Evolutionary conservation across 257 asterid genomes (phyloP).

Genomic region (Henckelia pumila): DNA sequence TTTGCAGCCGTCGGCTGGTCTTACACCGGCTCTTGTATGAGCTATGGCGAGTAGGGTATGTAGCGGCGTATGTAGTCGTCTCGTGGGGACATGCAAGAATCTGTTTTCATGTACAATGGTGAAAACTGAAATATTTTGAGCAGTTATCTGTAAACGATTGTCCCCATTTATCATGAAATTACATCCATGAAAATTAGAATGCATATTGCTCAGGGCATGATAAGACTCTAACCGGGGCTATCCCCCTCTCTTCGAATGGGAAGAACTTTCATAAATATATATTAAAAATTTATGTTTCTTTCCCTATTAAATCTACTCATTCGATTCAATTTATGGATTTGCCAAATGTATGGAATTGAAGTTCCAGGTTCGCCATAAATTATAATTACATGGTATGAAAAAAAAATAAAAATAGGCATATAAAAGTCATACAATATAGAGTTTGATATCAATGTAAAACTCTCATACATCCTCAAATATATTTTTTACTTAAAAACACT

Average conservation of each 20-base stretch:
- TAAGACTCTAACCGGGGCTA: background rate
- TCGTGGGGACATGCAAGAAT: conserved; percentile 5
- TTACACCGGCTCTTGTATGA: conserved; percentile 65
- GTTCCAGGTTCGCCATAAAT: background rate
- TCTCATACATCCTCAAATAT: no score
- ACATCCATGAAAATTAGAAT: no score
- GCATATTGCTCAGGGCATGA: no score
- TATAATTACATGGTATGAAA: no score
- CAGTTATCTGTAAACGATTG: conserved; percentile 18
- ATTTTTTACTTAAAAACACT: no score
- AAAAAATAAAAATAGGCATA: no score
- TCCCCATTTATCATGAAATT: background rate
- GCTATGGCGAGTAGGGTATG: background rate
- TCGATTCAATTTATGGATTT: background rate
- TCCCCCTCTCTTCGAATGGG: background rate
- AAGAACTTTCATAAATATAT: no score
- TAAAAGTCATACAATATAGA: no score
- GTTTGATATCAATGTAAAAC: no score
- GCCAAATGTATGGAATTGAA: no score
- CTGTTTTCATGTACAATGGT: conserved; percentile 21
- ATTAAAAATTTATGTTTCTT: background rate
- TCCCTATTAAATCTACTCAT: background rate
- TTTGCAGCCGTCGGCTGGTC: conserved; percentile 43
- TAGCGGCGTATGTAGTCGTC: background rate
- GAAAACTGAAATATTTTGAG: conserved; percentile 17